phyloP scores from a whole-genome alignment of 2,329 filamentous ascomycete species.

The Sclerotinia glacialis region DNA sequence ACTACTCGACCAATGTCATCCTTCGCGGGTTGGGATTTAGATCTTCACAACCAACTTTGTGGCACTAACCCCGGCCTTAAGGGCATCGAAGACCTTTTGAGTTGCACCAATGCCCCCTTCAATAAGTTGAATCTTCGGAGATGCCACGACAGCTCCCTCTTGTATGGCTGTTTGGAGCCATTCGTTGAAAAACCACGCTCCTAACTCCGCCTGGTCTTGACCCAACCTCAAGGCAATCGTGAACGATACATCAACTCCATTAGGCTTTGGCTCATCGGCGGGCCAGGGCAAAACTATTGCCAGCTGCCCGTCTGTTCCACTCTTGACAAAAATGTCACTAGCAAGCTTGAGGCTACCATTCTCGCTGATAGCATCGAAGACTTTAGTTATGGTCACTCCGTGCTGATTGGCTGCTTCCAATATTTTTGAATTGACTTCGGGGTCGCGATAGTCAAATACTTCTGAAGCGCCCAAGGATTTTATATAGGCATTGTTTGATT shows the following conservation, averaged over 20 bases:
- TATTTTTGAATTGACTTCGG: too few relatives aligned
- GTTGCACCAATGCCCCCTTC: constrained; percentile 22
- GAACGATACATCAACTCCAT: constrained; percentile 38
- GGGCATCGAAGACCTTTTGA: constrained; percentile 21
- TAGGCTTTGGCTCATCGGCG: too few relatives aligned
- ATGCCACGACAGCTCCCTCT: constrained; percentile 23
- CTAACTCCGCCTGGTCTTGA: constrained; percentile 30
- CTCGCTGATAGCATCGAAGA: too few relatives aligned
- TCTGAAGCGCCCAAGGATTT: too few relatives aligned
- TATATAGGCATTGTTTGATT: too few relatives aligned
- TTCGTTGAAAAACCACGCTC: constrained; percentile 27
- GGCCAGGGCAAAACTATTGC: constrained; percentile 18
- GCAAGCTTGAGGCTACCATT: too few relatives aligned
- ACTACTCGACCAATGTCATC: not conserved
- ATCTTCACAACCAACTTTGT: constrained; percentile 25
- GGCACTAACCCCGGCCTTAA: constrained; percentile 28
- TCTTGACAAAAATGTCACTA: too few relatives aligned
- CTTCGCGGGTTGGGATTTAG: not conserved
- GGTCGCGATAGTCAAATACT: too few relatives aligned
- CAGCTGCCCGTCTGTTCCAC: too few relatives aligned
- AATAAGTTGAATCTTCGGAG: constrained; percentile 24
- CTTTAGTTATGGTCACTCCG: too few relatives aligned
- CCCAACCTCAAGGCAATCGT: constrained; percentile 45
- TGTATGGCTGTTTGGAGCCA: constrained; percentile 23
- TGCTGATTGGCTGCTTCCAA: too few relatives aligned